Base-by-base conservation (phyloP, 345 rosid genomes). In the Salix suchowensis region DNA sequence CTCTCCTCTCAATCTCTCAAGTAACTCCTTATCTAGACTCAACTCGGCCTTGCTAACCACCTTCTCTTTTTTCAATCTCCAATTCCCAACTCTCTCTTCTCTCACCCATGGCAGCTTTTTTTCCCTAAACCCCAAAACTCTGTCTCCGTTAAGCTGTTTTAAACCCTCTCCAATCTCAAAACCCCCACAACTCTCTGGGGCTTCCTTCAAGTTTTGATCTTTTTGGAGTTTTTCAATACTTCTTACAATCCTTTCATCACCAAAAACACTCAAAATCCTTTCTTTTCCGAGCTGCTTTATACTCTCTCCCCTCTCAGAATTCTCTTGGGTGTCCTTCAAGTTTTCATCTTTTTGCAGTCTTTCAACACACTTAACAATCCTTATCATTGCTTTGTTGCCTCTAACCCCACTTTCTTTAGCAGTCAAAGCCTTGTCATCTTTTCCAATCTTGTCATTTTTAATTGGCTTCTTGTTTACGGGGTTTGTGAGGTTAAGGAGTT, bases 21-120 rank as follows among this genome's bases (percentile, higher is more conserved):
- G 83, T 85, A 87, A 78, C 55, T 74, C 87, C 80, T 81, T 73
- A 30, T 90, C 97, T 23, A 90, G 87, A 54, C 68, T 75, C 85
- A 84, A 83, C 78, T 91, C 91, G 13, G 90, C 91, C 32, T 77
- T 82, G 60, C 82, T 85, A 74, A 74, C 81, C 67, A 79, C 85
- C 79, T 78, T 82, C 82, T 84, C 90, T 85, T 88, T 87, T 92
- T 85, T 89, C 84, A 55, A 62, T 85, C 89, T 91, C 83, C 89
- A 69, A 67, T 80, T 71, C 77, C 87, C 82, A 61, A 67, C 85
- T 83, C 54, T 87, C 55, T 87, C 90, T 55, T 87, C 91, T 70
- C 82, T 88, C 70, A 74, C 85, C 97, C 97, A 89, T 4, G 97
- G 95, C 87, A 91, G 70, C 86, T 81, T 81, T 87, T 87, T 73